These are phyloP conservation scores for Neurospora discreta DNA, from an alignment of 495 filamentous ascomycete species.

Conservation along the genomic window DNA sequence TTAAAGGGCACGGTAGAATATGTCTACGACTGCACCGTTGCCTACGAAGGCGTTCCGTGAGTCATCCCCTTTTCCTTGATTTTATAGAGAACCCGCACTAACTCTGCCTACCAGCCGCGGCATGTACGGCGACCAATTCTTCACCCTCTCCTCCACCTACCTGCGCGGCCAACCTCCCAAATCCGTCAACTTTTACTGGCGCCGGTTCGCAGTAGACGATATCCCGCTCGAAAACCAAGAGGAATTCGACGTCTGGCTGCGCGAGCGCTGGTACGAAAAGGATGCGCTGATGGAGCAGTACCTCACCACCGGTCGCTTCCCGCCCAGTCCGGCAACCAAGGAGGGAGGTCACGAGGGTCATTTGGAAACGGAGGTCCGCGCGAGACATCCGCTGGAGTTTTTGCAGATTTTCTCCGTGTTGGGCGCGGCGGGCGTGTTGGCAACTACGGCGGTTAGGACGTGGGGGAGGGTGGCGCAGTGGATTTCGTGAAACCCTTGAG, in stretches of 20 bases:
- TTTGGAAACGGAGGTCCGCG: conserved; percentile 38
- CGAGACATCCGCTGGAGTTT: conserved; percentile 37
- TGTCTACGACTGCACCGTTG: conserved; percentile 77
- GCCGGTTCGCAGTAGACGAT: conserved; percentile 51
- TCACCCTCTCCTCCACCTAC: conserved; percentile 61
- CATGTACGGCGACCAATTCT: conserved; percentile 63
- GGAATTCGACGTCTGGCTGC: conserved; percentile 62
- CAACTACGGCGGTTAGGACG: conserved; percentile 20
- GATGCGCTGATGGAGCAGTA: conserved; percentile 66
- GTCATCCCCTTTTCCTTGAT: conserved; percentile 13
- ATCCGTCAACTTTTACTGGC: conserved; percentile 79
- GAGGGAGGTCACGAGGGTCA: conserved; percentile 23
- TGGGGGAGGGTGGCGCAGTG: conserved; percentile 9
- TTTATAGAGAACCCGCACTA: neutral
- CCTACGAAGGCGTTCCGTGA: conserved; percentile 72
- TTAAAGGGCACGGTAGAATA: conserved; percentile 61
- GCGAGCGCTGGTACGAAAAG: conserved; percentile 69
- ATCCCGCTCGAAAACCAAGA: conserved; percentile 56
- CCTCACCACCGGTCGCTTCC: conserved; percentile 57
- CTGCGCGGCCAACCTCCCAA: conserved; percentile 69
- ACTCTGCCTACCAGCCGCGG: conserved; percentile 39
- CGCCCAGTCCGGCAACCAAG: conserved; percentile 28
- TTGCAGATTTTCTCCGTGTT: conserved; percentile 37
- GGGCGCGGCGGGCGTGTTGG: conserved; percentile 24
- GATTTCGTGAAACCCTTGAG: neutral